Base-by-base conservation (phyloP, 129 eudicot species). In the Smallanthus sonchifolius region DNA sequence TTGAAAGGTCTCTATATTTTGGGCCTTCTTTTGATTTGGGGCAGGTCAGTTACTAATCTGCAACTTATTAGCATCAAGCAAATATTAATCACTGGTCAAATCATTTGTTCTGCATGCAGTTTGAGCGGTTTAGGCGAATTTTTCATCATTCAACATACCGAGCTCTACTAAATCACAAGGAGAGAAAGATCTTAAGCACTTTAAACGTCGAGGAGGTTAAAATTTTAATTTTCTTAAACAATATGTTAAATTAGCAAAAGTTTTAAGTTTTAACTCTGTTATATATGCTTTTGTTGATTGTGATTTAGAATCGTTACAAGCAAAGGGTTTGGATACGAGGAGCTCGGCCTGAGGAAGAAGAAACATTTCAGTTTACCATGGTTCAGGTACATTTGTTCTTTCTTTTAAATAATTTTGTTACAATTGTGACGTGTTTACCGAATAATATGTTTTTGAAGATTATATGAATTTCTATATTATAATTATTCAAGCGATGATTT, bases 11-110 rank as follows among this genome's bases (percentile, higher is more conserved):
- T 73, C 79, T 96, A 28, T 93, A 93, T 74, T 93, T 93, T 32
- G 98, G 98, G 44, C 97, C 96, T 65, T 91, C 86, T 79, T 90
- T 93, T 84, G 98, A 93, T 83, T 76, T 93, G 82, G 98, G 98
- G 9, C 96, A 92, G 96, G 98, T 92, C 49, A 68, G 92, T 67
- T 67, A 67, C 14, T 56, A 76, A 52, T 37, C 67, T 13, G 67
- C 67, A 34, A 61, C 9, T 34, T 61, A 61, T 34, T 32, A 34
- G 42, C 48, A 74, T 32, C 13, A 4, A 64, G 32, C 65, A n/a
- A 15, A 35, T 39, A 5, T 16, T 56, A 17, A 47, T 40, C 35
- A 40, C 60, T 36, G 3, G 13, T 37, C 38, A 42, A 40, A 34
- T 76, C 32, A 15, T 72, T 19, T 55, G 17, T 44, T 52, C 6